Evolutionary conservation across 1,139 yeast species (phyloP).

Genomic region (Lodderomyces parapsilosis): DNA sequence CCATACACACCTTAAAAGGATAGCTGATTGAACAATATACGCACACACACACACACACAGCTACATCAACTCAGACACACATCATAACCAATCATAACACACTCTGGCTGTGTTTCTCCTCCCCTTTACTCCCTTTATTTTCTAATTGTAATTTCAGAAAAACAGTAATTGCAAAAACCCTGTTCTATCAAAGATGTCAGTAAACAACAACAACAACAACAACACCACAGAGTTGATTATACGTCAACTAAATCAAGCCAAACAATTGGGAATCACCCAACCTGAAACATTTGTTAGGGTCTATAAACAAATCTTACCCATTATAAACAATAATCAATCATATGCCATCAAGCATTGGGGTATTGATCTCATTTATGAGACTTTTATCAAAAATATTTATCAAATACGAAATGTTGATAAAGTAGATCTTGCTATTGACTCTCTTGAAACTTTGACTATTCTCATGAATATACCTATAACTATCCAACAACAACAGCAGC

Average conservation of each 20-base stretch:
- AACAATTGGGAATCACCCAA: constrained; percentile 45
- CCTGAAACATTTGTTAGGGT: constrained; percentile 53
- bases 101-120: neutral
- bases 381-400: constrained; percentile 31
- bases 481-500: constrained; percentile 7
- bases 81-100: too few species aligned
- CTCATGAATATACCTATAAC: constrained; percentile 23
- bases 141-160: too few species aligned
- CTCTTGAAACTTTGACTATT: constrained; percentile 33
- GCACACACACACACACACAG: too few species aligned
- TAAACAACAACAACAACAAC: constrained; percentile 1
- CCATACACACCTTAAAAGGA: too few species aligned
- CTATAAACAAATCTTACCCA: constrained; percentile 49
- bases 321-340: constrained; percentile 32
- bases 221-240: constrained; percentile 21
- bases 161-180: too few species aligned
- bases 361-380: constrained; percentile 42
- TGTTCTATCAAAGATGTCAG: too few species aligned
- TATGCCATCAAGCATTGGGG: constrained; percentile 45
- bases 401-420: constrained; percentile 22
- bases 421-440: constrained; percentile 43
- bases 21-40: too few species aligned
- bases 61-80: too few species aligned
- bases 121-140: neutral
- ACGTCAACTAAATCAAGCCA: constrained; percentile 52